Evolutionary conservation across 805 yeast species (phyloP).

Genomic region (Starmerella apis): DNA sequence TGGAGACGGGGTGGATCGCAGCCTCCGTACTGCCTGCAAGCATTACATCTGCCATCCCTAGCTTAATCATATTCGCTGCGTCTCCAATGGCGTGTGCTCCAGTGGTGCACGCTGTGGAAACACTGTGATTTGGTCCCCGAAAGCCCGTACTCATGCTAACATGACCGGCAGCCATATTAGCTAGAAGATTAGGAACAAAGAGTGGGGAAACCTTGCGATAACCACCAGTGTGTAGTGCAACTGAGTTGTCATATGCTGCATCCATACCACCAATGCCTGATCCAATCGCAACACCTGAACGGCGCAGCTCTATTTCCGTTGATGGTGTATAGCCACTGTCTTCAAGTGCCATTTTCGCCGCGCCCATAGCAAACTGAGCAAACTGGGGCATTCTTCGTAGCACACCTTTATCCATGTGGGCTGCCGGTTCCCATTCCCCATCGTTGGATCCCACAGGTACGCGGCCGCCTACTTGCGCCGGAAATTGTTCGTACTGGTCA

Average conservation of each 20-base stretch:
- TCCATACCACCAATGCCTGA: constrained; percentile 85
- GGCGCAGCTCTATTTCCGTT: constrained; percentile 24
- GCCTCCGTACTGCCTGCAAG: constrained; percentile 93
- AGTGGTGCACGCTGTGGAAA: constrained; percentile 93
- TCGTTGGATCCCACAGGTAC: constrained; percentile 47
- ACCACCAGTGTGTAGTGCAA: constrained; percentile 40
- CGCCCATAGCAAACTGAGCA: constrained; percentile 67
- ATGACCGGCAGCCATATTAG: constrained; percentile 92
- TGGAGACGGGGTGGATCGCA: constrained; percentile 70
- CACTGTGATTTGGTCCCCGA: constrained; percentile 79
- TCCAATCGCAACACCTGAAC: constrained; percentile 68
- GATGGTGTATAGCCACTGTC: constrained; percentile 51
- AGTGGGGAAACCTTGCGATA: constrained; percentile 72
- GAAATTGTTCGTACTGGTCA: constrained; percentile 43
- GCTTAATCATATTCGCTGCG: constrained; percentile 67
- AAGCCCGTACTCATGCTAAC: constrained; percentile 68
- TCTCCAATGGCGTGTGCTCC: constrained; percentile 93
- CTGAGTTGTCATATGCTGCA: constrained; percentile 56
- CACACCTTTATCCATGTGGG: constrained; percentile 41
- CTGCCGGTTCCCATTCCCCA: constrained; percentile 44
- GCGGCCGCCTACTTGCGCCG: constrained; percentile 65
- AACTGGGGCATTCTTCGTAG: constrained; percentile 57
- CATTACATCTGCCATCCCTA: constrained; percentile 76
- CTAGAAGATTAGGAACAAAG: constrained; percentile 69
- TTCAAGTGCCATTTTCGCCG: constrained; percentile 63